phyloP scores from a whole-genome alignment of 2,329 filamentous ascomycete genomes.

The Tolypocladium album region DNA sequence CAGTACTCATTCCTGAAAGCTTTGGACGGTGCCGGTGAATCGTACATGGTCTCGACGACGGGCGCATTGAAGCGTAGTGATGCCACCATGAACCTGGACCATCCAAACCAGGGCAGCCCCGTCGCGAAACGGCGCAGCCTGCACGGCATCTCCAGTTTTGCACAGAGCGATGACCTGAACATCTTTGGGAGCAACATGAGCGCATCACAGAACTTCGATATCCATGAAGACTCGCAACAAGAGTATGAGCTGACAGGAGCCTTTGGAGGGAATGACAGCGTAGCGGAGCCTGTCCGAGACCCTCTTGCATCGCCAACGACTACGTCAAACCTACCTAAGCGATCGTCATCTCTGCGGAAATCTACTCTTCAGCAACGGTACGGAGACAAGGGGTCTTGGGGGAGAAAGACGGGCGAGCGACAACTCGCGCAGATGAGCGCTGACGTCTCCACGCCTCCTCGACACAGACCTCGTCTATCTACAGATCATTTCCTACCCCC shows the following conservation, averaged over 20 bases:
- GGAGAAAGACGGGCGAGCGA: conserved; percentile 46
- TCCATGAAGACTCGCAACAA: conserved; percentile 33
- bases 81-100: conserved; percentile 78
- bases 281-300: conserved; percentile 23
- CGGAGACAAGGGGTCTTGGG: conserved; percentile 55
- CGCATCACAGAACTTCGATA: conserved; percentile 37
- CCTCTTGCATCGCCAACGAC: conserved; percentile 32
- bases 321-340: conserved; percentile 47
- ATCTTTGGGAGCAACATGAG: conserved; percentile 56
- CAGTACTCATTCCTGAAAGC: conserved; percentile 39
- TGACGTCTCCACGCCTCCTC: conserved; percentile 47
- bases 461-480: conserved; percentile 62
- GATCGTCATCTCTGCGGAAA: conserved; percentile 69
- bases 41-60: conserved; percentile 29
- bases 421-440: conserved; percentile 37
- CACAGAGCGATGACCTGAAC: conserved; percentile 49
- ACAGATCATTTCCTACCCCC: conserved; percentile 67
- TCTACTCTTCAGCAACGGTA: conserved; percentile 82
- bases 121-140: conserved; percentile 85
- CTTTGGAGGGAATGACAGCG: conserved; percentile 6
- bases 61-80: conserved; percentile 91
- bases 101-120: conserved; percentile 67
- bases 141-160: conserved; percentile 59
- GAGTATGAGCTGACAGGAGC: conserved; percentile 44
- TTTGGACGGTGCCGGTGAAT: conserved; percentile 30